phyloP scores from a whole-genome alignment of 176 grass and related monocot species.

The Alloteropsis semialata region DNA sequence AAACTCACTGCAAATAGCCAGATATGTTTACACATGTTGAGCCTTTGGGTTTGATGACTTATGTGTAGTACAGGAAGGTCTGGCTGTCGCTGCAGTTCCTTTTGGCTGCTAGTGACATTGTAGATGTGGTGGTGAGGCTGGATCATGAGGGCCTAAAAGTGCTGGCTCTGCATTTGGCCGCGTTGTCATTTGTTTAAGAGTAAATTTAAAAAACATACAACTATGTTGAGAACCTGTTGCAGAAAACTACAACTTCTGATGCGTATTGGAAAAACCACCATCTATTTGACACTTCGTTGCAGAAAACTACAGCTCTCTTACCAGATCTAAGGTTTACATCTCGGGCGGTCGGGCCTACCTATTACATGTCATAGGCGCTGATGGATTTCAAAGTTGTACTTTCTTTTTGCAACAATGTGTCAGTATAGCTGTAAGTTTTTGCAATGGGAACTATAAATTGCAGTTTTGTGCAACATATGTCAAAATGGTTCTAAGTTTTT shows the following conservation, averaged over 20 bases:
- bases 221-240: neutral
- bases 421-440: neutral
- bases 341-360: too few species aligned
- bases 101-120: neutral
- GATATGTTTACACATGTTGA: neutral
- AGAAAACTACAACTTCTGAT: neutral
- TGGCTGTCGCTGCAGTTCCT: neutral
- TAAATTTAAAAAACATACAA: neutral
- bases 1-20: neutral
- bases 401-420: neutral
- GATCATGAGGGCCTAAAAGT: neutral
- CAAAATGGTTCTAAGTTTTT: neutral
- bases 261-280: neutral
- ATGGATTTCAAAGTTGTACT: neutral
- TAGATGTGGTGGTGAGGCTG: neutral
- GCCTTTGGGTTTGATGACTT: neutral
- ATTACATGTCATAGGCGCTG: too few species aligned
- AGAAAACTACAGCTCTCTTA: neutral
- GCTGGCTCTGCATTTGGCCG: neutral
- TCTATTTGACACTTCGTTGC: neutral
- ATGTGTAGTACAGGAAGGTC: neutral
- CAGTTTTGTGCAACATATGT: neutral
- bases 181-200: neutral
- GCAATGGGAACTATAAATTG: neutral
- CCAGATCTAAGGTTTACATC: too few species aligned